These are phyloP conservation scores for Penicillium parvum DNA, from an alignment of 495 filamentous ascomycete species.

Conservation along the genomic window DNA sequence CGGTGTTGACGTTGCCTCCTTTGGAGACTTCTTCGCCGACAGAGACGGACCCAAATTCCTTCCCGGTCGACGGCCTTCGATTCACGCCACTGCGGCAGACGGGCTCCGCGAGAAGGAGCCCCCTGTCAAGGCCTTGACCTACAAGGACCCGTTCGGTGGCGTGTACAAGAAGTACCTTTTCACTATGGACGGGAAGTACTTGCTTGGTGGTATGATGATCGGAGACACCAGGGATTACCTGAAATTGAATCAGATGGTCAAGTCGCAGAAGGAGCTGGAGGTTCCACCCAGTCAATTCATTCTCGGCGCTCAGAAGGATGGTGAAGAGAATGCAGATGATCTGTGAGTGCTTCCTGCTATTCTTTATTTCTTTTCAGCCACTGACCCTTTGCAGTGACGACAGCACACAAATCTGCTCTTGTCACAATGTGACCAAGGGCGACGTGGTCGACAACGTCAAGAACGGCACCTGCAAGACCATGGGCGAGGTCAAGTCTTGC, in stretches of 20 bases:
- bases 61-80: slow-evolving; percentile 48
- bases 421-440: slow-evolving; percentile 92
- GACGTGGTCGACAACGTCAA: slow-evolving; percentile 73
- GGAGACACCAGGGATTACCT: slow-evolving; percentile 93
- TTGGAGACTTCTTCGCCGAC: slow-evolving; percentile 96
- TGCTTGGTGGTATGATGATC: slow-evolving; percentile 98
- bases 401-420: slow-evolving; percentile 90
- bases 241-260: slow-evolving; percentile 92
- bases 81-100: slow-evolving; percentile 26
- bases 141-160: slow-evolving; percentile 90
- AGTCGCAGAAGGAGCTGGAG: slow-evolving; percentile 77
- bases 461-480: slow-evolving; percentile 76
- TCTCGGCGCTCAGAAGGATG: slow-evolving; percentile 69
- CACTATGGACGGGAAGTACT: slow-evolving; percentile 85
- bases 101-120: slow-evolving; percentile 33
- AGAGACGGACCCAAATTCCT: slow-evolving; percentile 76
- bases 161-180: slow-evolving; percentile 97
- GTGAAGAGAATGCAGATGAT: slow-evolving; percentile 67
- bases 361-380: background rate
- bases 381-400: slow-evolving; percentile 51
- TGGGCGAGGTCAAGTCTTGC: slow-evolving; percentile 86
- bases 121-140: slow-evolving; percentile 80
- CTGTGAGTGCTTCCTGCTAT: slow-evolving; percentile 42
- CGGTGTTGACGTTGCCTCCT: slow-evolving; percentile 91
- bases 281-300: slow-evolving; percentile 88